A percentile compares a stretch with the other conserved stretches of the same genome.
phyloP scores from a whole-genome alignment of 345 rosid species.

The Eucalyptus polybractea region DNA sequence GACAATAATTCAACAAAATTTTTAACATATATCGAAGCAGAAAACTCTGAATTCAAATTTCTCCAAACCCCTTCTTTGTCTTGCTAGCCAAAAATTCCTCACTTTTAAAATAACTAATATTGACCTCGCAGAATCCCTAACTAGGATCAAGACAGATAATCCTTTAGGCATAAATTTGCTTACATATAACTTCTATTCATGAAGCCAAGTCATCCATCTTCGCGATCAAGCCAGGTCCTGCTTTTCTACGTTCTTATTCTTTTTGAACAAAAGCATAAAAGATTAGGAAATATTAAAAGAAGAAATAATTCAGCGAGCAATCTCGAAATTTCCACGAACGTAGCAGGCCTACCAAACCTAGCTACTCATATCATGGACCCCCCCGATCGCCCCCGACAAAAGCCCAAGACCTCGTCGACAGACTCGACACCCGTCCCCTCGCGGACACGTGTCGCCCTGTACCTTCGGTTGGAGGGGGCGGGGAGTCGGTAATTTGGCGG shows the following conservation, averaged over 20 bases:
- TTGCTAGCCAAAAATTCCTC: neutral
- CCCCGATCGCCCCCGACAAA: neutral
- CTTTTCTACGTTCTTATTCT: neutral
- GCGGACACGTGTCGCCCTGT: neutral
- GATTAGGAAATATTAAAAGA: neutral
- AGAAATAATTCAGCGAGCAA: neutral
- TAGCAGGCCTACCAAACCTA: neutral
- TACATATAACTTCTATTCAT: neutral
- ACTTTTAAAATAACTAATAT: neutral
- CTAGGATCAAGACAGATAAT: neutral
- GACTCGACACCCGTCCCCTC: neutral
- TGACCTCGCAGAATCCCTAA: neutral
- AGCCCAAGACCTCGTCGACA: neutral
- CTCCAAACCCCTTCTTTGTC: neutral
- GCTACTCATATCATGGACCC: neutral
- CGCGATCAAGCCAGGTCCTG: neutral
- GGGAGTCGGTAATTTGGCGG: neutral
- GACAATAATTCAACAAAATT: accelerated
- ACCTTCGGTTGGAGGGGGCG: neutral
- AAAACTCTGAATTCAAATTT: accelerated
- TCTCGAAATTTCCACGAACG: neutral
- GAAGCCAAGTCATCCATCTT: neutral
- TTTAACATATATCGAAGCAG: accelerated
- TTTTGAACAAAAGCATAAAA: neutral
- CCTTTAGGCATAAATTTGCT: neutral